Base-by-base conservation (phyloP, 305 asterid genomes). In the Fraxinus xanthoxyloides region DNA sequence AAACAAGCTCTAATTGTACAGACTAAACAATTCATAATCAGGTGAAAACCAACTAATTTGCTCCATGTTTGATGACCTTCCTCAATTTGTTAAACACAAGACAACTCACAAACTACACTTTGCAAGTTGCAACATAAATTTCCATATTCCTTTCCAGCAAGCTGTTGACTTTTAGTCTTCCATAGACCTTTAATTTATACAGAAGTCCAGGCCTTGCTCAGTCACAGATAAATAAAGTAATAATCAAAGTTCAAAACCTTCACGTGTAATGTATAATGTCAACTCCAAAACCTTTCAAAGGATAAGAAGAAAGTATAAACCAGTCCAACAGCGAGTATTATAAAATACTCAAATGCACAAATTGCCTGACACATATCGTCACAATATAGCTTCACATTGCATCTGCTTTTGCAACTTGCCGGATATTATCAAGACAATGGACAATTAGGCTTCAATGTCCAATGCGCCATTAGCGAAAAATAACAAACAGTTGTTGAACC, bases 111-210 rank as follows among this genome's bases (percentile, higher is more conserved):
- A 67, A 4, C 19, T 13, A 46, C 56, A 3, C 7, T 51, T 5
- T 51, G 9, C 63, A 51, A 72, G 32, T 51, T 70, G 43, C 34
- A 21, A 31, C 72, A 76, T 7, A 69, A 15, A 80, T 82, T 76
- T 76, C 79, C 19, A 79, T 26, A 21, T 19, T 30, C 63, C 80
- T 86, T 79, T 82, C 82, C 87, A 80, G 80, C 86, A 72, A 28
- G 24, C 72, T 59, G 72, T 77, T 84, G 87, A 87, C 89, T 48
- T 77, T 79, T 26, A 74, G 72, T 51, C 36, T 40, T 21, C 46
- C 28, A 46, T 13, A 46, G 56, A 46, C 56, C 56, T 46, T 46
- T 46, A 34, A 81, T 59, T 28, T 21, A 80, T 28, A 46, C 59
- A 43, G 10, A 46, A 46, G 56, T 13, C 6, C 56, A 46, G 56